A percentile compares a stretch with the other conserved stretches of the same genome.
These are phyloP conservation scores for Euclidium syriacum DNA, from an alignment of 345 rosid genomes.

Conservation along the genomic window DNA sequence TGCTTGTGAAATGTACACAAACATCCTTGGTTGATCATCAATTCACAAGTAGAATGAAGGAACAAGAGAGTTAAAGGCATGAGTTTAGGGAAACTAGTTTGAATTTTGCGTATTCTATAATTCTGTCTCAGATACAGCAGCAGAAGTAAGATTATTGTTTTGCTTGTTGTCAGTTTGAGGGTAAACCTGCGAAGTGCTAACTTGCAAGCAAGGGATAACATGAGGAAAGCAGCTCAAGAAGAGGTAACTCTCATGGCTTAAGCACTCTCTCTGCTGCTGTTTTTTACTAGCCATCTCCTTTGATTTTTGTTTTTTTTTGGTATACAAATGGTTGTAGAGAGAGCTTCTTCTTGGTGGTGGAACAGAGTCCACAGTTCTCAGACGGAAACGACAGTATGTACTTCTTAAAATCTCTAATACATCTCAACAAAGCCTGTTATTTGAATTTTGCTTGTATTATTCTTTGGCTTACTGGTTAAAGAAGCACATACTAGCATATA, in stretches of 20 bases:
- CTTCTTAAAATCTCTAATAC: background rate
- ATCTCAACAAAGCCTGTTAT: background rate
- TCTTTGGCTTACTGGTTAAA: background rate
- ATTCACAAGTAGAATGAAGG: background rate
- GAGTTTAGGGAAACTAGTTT: background rate
- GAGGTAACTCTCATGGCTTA: slow-evolving; percentile 43
- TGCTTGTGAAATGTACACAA: background rate
- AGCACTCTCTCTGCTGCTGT: background rate
- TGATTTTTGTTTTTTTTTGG: background rate
- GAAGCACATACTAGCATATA: background rate
- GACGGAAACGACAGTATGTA: slow-evolving; percentile 86
- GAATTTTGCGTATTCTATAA: slow-evolving; percentile 3
- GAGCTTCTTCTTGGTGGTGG: slow-evolving; percentile 95
- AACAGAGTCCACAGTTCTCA: slow-evolving; percentile 77
- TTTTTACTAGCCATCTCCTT: background rate
- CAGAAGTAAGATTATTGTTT: background rate
- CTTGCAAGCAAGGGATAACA: slow-evolving; percentile 81
- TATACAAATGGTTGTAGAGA: slow-evolving; percentile 53
- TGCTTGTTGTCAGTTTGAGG: slow-evolving; percentile 50
- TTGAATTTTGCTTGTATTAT: background rate
- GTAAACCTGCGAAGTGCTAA: slow-evolving; percentile 74
- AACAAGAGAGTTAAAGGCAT: background rate
- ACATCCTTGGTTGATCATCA: background rate
- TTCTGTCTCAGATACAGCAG: background rate
- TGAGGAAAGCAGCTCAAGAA: slow-evolving; percentile 78